Evolutionary conservation across 768 basidiomycete genomes (phyloP), one percentile per base, ranked within the genome.

Genomic region (Tulasnella sp.): DNA sequence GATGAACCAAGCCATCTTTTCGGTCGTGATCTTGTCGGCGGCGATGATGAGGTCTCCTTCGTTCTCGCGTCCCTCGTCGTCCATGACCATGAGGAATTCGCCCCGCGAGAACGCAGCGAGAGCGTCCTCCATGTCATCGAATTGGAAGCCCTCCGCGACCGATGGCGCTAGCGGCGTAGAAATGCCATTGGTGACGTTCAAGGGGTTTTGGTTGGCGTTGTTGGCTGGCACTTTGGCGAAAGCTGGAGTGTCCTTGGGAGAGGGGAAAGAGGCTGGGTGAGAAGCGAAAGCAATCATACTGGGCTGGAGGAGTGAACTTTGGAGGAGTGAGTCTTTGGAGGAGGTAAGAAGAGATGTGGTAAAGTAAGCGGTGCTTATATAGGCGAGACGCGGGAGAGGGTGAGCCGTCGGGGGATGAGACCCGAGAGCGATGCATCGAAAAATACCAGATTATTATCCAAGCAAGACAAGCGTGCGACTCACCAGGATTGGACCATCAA

Each of bases 1-100:
- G 84, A 99, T 96, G 90, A 99, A 93, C 95, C 95, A 99, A 0
- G 98, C 97, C 98, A 99, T 99, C 84, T 96, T 94, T 85, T 98
- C 94, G 1, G 95, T 94, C 52, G 96, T 95, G 82, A 94, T 92
- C 75, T 91, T 89, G 36, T 88, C 88, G 2, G 91, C 98, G 19
- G 97, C 91, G 83, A 96, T 93, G 84, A 98, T 95, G 79, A 99
- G 87, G 85, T 99, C 98, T 2, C 98, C 97, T 84, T 99, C 98
- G 84, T 99, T 99, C 87, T 99, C 98, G 80, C 98, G 88, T 81
- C 88, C 88, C 86, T 98, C 94, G 85, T 99, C 97, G 85, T 99
- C 98, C 93, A 98, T 96, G 8, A 99, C 98, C 1, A 99, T 94
- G 77, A 99, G 88, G 82, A 98, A 96, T 84, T 97, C 94, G 1